Base-by-base conservation (phyloP, 441 rosid species). In the Populus hybrid region DNA sequence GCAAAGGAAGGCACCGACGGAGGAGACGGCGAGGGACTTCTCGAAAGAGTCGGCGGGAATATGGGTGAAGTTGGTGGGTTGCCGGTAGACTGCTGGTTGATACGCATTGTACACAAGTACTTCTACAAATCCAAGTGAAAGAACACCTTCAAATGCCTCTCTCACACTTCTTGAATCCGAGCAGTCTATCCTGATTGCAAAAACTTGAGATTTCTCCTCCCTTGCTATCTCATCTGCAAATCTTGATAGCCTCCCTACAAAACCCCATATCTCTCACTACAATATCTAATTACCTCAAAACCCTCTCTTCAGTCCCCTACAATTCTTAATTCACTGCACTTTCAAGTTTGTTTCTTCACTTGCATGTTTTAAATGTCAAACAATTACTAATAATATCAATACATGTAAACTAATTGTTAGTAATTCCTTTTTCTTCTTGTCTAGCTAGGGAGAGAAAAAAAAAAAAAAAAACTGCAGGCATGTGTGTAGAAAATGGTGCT, bases 201-300 rank as follows among this genome's bases (percentile, higher is more conserved):
- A 95, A 40, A 95, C 98, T 84, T 92, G 99, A 2, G 95, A 87
- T 81, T 92, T 95, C 84, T 91, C 97, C 81, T 93, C 97, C 81
- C 98, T 90, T 1, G 99, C 99, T 83, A 95, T 95, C 86, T 95
- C 99, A 64, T 95, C 99, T 8, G 99, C 99, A 34, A 93, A 90
- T 82, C 87, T 73, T n/a, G 99, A 95, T 76, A 93, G 67, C 78
- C 93, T 86, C 70, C 86, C 98, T 30, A 30, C 32, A 30, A 30
- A 30, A 30, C 32, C 32, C 32, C 32, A 30, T 30, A 30, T 30
- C 32, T 30, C 32, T 30, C 32, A 30, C 32, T 30, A 30, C 93
- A 54, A 16, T 6, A 54, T 6, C 61, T 54, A 54, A 54, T 54
- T 54, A 54, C n/a, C 61, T 54, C n/a, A 54, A 16, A 54, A 54